Conservation (phyloP, 345 rosid genomes). For the Rhodomyrtus tomentosa region DNA sequence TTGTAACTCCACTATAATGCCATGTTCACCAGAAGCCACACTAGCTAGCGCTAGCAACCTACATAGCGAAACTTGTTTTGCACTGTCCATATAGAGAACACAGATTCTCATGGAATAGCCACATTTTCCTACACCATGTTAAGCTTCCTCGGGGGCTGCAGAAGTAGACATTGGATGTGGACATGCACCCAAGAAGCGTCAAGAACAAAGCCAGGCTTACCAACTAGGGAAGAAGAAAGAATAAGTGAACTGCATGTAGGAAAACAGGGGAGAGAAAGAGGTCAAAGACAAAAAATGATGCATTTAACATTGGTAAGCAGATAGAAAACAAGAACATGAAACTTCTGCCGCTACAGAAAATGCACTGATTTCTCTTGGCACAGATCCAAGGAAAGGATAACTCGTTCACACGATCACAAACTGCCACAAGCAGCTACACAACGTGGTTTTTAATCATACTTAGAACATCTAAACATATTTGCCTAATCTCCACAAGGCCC, state of each 20-base stretch:
- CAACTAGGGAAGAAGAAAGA: accelerated
- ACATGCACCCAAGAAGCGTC: accelerated
- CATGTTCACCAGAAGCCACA: not conserved
- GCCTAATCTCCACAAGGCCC: not conserved
- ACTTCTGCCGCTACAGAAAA: not conserved
- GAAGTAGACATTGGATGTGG: not conserved
- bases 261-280: not conserved
- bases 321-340: not conserved
- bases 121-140: not conserved
- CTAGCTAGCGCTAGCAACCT: not conserved
- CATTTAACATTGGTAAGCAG: not conserved
- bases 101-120: not conserved
- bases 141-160: not conserved
- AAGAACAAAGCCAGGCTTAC: accelerated
- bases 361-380: not conserved
- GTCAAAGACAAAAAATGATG: not conserved
- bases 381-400: not conserved
- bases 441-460: not conserved
- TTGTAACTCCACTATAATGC: not conserved
- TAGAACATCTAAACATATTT: not conserved
- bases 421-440: not conserved
- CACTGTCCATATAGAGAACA: not conserved
- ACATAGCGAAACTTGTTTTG: not conserved
- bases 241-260: accelerated
- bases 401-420: not conserved